Evolutionary conservation across 371 early-diverging fungal genomes (phyloP), one percentile per base, ranked within the genome.

Genomic region (Actinomucor elegans): DNA sequence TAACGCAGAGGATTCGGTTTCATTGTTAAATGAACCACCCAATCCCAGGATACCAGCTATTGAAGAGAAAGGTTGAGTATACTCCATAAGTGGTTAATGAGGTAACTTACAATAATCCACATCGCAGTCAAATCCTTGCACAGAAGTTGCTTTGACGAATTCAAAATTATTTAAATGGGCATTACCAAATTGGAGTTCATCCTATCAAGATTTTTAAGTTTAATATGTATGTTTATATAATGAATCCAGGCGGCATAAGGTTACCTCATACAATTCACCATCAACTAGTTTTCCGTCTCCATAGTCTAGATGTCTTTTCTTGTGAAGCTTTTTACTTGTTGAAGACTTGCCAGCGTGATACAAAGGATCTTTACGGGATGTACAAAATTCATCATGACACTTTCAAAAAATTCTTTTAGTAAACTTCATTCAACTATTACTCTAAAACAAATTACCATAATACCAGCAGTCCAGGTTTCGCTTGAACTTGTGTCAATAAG

Each of bases 381-480:
- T 15, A 40, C 55, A 55, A 14, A 55, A 55, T 4, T 55, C 48
- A 9, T 29, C 29, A 26, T 31, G 21, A 24, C 47, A 47, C 40
- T 46, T 26, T 36, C 24, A 17, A 47, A 26, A n/a, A n/a, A 23
- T 12, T 23, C 5, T 5, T n/a, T 36, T 10, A n/a, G 23, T 28
- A 40, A n/a, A 15, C n/a, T n/a, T 11, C 21, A 26, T 26, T 11
- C 12, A 41, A 14, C 2, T 2, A 15, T 11, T 4, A 1, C 0
- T 14, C 14, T 14, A 27, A 40, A 23, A 10, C n/a, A n/a, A 15
- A 5, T 7, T 55, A 55, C 55, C 33, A 29, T 37, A 4, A 44
- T 17, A 20, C 48, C 48, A 24, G 55, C 55, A n/a, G 48, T 48
- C 47, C 47, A 55, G 10, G 40, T 55, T 11, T 21, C 15, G 5